Evolutionary conservation across 257 asterid genomes (phyloP).

Genomic region (Solanum sejunctum): DNA sequence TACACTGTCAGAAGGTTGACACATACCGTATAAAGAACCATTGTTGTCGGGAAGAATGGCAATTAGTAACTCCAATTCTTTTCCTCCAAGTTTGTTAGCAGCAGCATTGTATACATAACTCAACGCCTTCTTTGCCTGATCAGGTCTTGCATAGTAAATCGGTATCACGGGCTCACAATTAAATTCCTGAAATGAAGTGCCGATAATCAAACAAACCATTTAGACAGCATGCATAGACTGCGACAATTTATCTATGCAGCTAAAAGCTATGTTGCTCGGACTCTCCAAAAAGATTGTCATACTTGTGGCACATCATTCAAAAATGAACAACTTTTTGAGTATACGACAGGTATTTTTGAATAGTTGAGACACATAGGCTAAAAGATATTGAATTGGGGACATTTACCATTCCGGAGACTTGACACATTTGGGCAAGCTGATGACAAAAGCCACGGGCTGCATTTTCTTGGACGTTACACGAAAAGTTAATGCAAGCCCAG

Average conservation of each 20-base stretch:
- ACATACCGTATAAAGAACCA: constrained; percentile 81
- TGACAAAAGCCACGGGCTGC: constrained; percentile 93
- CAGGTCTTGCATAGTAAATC: constrained; percentile 69
- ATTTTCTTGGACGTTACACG: constrained; percentile 85
- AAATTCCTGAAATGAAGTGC: constrained; percentile 45
- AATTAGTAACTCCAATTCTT: constrained; percentile 77
- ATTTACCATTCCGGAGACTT: constrained; percentile 92
- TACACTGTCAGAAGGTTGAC: background rate
- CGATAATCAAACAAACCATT: background rate
- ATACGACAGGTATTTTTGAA: background rate
- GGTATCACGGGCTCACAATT: constrained; percentile 80
- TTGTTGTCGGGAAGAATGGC: constrained; percentile 94
- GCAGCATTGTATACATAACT: constrained; percentile 78
- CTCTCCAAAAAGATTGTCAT: background rate
- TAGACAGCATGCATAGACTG: background rate
- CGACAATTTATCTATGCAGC: background rate
- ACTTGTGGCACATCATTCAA: background rate
- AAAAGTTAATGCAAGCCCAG: constrained; percentile 98
- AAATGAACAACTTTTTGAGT: background rate
- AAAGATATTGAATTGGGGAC: background rate
- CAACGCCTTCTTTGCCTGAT: constrained; percentile 90
- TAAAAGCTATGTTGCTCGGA: background rate
- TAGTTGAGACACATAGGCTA: background rate
- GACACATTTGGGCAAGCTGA: constrained; percentile 96
- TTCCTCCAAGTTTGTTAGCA: constrained; percentile 70